Evolutionary conservation across 2,329 filamentous ascomycete genomes (phyloP).

Genomic region (Cordyceps tenuipes): DNA sequence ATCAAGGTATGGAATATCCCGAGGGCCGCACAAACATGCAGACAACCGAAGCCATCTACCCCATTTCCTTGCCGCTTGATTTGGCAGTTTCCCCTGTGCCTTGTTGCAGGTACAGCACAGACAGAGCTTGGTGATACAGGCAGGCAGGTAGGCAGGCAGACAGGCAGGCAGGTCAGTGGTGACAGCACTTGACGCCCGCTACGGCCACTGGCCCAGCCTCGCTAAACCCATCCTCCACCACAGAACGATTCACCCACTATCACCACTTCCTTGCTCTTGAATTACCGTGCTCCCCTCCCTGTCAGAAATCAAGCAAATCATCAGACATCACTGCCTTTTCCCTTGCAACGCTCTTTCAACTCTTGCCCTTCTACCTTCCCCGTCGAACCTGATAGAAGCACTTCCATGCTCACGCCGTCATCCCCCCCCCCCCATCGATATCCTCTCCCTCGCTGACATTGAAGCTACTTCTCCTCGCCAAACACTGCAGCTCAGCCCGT

Average conservation of each 20-base stretch:
- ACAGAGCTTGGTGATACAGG: neutral
- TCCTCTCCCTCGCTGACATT: neutral
- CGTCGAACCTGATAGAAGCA: neutral
- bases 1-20: constrained; percentile 14
- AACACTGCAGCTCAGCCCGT: constrained; percentile 6
- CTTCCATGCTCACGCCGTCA: neutral
- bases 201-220: neutral
- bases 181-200: neutral
- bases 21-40: neutral
- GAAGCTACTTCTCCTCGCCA: neutral
- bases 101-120: neutral
- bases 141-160: too few relatives aligned
- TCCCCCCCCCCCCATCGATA: neutral
- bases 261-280: constrained; percentile 2
- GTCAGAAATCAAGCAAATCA: neutral
- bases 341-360: neutral
- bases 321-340: constrained; percentile 1
- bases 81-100: neutral
- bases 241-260: neutral
- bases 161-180: neutral
- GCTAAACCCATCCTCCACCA: neutral
- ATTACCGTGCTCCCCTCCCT: constrained; percentile 5
- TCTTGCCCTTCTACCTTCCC: neutral
- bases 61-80: neutral
- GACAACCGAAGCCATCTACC: neutral